Evolutionary conservation across 148 eudicot species (phyloP).

Genomic region (Silene latifolia): DNA sequence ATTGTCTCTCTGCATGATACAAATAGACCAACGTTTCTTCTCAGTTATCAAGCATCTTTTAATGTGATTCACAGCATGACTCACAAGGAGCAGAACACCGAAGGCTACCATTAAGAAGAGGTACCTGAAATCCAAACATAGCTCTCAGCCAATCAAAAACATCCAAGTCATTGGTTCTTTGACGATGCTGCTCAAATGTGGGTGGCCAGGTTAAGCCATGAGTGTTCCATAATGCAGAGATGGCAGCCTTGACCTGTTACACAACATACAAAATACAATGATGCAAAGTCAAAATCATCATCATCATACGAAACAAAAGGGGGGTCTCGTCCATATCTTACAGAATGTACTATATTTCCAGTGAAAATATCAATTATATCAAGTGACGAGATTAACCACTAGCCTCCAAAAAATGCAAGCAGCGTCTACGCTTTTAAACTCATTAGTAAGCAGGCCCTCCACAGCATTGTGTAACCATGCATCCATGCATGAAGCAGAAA

Average conservation of each 20-base stretch:
- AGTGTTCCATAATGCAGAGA: constrained; percentile 59
- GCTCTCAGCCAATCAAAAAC: constrained; percentile 95
- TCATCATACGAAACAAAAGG: background rate
- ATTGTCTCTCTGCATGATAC: constrained; percentile 70
- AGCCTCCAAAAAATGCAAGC: background rate
- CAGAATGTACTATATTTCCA: background rate
- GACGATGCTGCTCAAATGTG: constrained; percentile 61
- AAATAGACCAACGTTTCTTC: constrained; percentile 19
- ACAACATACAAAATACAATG: background rate
- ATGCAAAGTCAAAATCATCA: background rate
- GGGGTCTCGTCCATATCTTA: background rate
- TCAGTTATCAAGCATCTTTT: constrained; percentile 10
- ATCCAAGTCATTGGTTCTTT: constrained; percentile 74
- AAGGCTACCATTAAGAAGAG: constrained; percentile 16
- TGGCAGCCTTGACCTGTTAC: constrained; percentile 81
- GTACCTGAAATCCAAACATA: constrained; percentile 98
- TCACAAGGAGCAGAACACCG: constrained; percentile 2
- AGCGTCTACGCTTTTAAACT: background rate
- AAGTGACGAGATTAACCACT: background rate
- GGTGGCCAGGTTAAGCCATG: constrained; percentile 76
- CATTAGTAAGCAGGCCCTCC: background rate
- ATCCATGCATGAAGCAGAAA: background rate
- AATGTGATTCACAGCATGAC: background rate
- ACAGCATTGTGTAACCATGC: background rate
- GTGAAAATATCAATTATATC: background rate